A percentile compares a stretch with the other conserved stretches of the same genome.
Evolutionary conservation across 345 rosid species (phyloP).

Genomic region (Cochlearia excelsa): DNA sequence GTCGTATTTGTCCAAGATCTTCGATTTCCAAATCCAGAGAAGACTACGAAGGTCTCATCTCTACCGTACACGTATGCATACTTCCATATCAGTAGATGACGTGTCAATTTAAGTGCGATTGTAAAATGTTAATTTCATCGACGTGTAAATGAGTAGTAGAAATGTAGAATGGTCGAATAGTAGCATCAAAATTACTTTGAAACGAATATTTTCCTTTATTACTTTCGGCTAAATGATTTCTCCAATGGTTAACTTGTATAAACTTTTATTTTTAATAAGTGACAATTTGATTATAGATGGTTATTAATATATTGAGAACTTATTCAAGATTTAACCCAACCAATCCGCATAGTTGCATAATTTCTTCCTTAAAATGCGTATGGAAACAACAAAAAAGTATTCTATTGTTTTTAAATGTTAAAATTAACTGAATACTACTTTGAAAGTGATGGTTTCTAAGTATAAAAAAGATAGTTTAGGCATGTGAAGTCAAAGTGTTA

Average conservation of each 20-base stretch:
- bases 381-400: slow-evolving; percentile 15
- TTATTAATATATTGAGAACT: slow-evolving; percentile 1
- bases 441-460: no score
- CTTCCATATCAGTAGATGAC: neutral
- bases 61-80: slow-evolving; percentile 20
- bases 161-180: neutral
- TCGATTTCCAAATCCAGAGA: slow-evolving; percentile 36
- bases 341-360: slow-evolving; percentile 19
- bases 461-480: no score
- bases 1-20: slow-evolving; percentile 32
- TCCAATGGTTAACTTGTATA: no score
- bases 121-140: neutral
- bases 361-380: slow-evolving; percentile 28
- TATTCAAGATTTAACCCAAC: slow-evolving; percentile 18
- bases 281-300: neutral
- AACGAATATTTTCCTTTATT: neutral
- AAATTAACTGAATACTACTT: neutral
- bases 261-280: no score
- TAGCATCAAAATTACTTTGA: no score
- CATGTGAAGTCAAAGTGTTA: no score
- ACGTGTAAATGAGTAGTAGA: neutral
- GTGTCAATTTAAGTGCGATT: neutral
- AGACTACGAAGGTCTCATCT: slow-evolving; percentile 10
- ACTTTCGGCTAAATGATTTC: neutral
- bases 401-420: neutral